phyloP scores from a whole-genome alignment of 805 yeast species.

The Kregervanrija fluxuum region DNA sequence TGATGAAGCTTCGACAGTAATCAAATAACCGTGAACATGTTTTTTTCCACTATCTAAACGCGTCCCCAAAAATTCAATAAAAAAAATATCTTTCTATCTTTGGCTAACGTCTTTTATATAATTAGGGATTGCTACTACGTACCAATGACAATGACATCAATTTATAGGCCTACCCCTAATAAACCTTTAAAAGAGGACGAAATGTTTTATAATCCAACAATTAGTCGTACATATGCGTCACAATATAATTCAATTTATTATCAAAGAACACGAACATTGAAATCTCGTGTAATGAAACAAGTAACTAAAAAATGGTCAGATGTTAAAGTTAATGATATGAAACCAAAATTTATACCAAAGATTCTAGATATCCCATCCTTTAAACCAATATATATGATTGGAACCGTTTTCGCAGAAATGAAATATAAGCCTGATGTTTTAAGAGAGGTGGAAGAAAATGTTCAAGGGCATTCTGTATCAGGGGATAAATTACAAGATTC shows the following conservation, averaged over 20 bases:
- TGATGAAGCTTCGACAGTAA: no score
- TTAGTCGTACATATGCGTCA: constrained; percentile 35
- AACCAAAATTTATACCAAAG: constrained; percentile 31
- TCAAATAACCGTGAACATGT: no score
- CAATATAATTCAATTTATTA: constrained; percentile 57
- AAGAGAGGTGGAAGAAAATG: constrained; percentile 63
- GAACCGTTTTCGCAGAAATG: constrained; percentile 81
- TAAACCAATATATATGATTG: constrained; percentile 72
- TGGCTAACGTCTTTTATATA: no score
- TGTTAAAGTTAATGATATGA: constrained; percentile 30
- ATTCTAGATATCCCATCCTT: constrained; percentile 58
- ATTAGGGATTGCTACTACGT: no score
- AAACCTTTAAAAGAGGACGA: constrained; percentile 13
- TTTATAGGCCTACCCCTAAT: background rate
- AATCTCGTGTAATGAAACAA: constrained; percentile 37
- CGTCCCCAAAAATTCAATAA: no score
- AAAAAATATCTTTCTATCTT: no score
- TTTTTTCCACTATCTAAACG: no score
- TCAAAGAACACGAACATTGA: constrained; percentile 41
- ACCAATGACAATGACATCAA: background rate
- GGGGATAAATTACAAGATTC: constrained; percentile 10
- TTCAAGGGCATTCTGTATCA: constrained; percentile 42
- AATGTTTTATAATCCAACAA: constrained; percentile 13
- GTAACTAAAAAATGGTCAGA: constrained; percentile 36
- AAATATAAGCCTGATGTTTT: constrained; percentile 79